Evolutionary conservation across 164 flowering plant genomes (phyloP), one percentile per base, ranked within the genome.

Genomic region (Macadamia tetraphylla): DNA sequence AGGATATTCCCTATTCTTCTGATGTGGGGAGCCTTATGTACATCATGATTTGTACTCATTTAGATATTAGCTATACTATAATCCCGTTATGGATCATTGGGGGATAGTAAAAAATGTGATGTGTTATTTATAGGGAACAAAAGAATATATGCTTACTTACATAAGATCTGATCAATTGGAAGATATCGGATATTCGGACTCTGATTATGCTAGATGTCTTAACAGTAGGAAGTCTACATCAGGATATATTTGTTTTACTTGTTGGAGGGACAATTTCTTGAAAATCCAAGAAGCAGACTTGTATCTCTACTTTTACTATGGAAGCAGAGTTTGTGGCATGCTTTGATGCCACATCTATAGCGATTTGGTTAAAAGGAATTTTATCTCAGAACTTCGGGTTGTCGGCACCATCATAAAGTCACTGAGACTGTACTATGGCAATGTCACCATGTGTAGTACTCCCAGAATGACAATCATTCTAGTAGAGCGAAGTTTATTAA

Each of bases 31-130:
- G 23, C 23, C 23, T 23, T 23, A 23, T 23, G 23, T 23, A 23
- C 23, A 23, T 23, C 23, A 23, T 23, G 31, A 17, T 66, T 66
- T 56, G 31, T 3, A 17, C 23, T 23, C 23, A 30, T 55, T 31
- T 44, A 31, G 0, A 66, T 66, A 53, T 42, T 65, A 1, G 64
- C 64, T 2, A 44, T 58, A 18, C 35, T 60, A 44, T 57, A 56
- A 70, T 14, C 55, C 10, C 29, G 42, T 51, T 14, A 62, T 62
- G 43, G 48, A 32, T 56, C 53, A 63, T 59, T 70, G 51, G 72
- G 55, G 58, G 49, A 64, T 17, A 29, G 65, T 46, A 43, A 71
- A 64, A 32, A 71, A 30, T 11, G 46, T 58, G 2, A 3, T 65
- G 29, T 2, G 63, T 17, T 23, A 23, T 23, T 23, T 23, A 23